Conservation (phyloP, 108 stramenopile genomes). For the Cylindrotheca closterium region DNA sequence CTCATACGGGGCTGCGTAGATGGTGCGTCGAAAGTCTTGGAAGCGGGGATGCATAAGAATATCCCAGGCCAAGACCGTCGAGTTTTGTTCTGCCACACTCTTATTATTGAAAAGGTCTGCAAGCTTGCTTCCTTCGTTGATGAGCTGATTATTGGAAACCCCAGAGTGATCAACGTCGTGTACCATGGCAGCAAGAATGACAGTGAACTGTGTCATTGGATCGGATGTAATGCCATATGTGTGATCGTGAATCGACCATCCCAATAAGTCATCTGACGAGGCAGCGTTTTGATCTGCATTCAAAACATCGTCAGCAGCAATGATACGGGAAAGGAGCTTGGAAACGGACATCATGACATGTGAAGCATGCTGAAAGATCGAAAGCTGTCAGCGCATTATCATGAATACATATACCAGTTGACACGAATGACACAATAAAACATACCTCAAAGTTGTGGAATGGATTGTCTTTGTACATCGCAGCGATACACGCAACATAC, state of each 20-base stretch:
- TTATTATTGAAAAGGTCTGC: slow-evolving; percentile 28
- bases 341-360: slow-evolving; percentile 44
- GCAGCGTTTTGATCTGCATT: slow-evolving; percentile 1
- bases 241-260: slow-evolving; percentile 11
- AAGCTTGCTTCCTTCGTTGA: slow-evolving; percentile 35
- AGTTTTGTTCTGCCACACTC: slow-evolving; percentile 49
- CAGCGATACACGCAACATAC: too few relatives aligned
- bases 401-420: too few relatives aligned
- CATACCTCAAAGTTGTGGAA: too few relatives aligned
- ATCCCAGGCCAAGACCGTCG: slow-evolving; percentile 42
- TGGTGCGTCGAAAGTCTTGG: slow-evolving; percentile 27
- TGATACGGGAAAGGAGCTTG: slow-evolving; percentile 23
- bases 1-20: slow-evolving; percentile 36
- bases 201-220: slow-evolving; percentile 56
- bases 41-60: slow-evolving; percentile 47
- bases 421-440: too few relatives aligned
- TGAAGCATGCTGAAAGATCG: too few relatives aligned
- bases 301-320: slow-evolving; percentile 6
- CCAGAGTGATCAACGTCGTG: slow-evolving; percentile 67
- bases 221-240: slow-evolving; percentile 24
- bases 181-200: slow-evolving; percentile 48
- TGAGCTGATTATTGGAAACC: slow-evolving; percentile 44
- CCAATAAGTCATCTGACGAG: slow-evolving; percentile 1
- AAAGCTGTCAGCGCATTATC: too few relatives aligned
- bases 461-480: too few relatives aligned